Evolutionary conservation across 1,284 basidiomycete species (phyloP), one percentile per base, ranked within the genome.

Genomic region (Singerocomus rubriflavus): DNA sequence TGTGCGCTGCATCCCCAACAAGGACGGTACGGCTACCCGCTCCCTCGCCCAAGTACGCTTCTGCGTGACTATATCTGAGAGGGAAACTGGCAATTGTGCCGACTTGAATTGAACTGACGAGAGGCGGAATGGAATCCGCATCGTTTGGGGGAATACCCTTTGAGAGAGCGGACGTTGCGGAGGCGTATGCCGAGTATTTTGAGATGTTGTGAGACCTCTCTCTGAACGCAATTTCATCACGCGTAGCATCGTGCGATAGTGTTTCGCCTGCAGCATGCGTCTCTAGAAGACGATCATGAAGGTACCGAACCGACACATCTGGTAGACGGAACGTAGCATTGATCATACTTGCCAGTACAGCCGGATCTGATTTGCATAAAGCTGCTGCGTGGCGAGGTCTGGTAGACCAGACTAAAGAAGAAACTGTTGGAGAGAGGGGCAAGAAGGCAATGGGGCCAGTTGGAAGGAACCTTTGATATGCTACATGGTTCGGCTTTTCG

Each of bases 371-470:
- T 12, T 80, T 74, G 39, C 87, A 85, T 39, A 98, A 74, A 0
- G 86, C 84, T 21, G 80, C 73, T 1, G 93, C 93, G 6, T 96
- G 76, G 8, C 75, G 64, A 0, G 94, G 93, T 48, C 80, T 84
- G 2, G 93, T 95, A 11, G 93, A 95, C 97, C 97, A 99, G 5
- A 98, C 97, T 51, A 99, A 78, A 2, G 95, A 96, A 6, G 91
- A 93, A 0, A 78, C 73, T 0, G 82, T 85, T 1, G 85, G 75
- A 1, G 89, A 94, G 58, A 85, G 80, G 0, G 92, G 95, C 12
- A 98, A 79, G 73, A 96, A 98, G 0, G 95, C 96, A 41, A 99
- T 87, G 1, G 97, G 96, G 0, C 97, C 96, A 4, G 93, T 94
- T 1, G 95, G 91, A 30, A 99, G 80, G 75, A 99, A 99, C 26